Base-by-base conservation (phyloP, 2,329 filamentous ascomycete species). In the Teratosphaeriaceae sp. region DNA sequence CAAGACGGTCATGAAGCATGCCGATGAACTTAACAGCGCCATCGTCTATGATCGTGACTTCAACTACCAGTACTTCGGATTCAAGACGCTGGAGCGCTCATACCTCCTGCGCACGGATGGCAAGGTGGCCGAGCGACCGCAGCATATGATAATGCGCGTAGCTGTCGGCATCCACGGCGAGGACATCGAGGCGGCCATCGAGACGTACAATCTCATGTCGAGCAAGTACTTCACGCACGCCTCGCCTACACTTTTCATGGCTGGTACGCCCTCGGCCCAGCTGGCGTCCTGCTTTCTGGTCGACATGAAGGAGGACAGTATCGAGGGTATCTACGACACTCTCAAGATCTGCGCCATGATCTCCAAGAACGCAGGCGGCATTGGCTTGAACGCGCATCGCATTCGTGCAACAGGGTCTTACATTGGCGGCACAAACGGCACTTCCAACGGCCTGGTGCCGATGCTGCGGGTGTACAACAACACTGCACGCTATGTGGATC, bases 71-170 rank as follows among this genome's bases (percentile, higher is more conserved):
- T 98, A 94, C 74, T 98, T 98, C 61, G 92, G 92, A 52, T 98
- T 98, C 82, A 98, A 98, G 80, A 98, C 92, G 6, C 75, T 98
- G 29, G 92, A 98, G 75, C 84, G 92, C 48, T 98, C 92, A 62
- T 98, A 98, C 63, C 83, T 98, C 40, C 82, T 98, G 55, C 89
- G 94, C 64, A 85, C 97, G 54, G 79, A 96, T 59, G 89, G 88
- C 65, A 94, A 96, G 72, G 88, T 97, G 63, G 90, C 89, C 40
- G 92, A 98, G 74, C 82, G 92, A 60, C 92, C 92, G 34, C 92
- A 98, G 71, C 92, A 98, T 73, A 92, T 98, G 88, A 90, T 98
- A 59, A 98, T 98, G 92, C 88, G 92, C 78, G 92, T 98, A 42
- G 80, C 92, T 56, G 90, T 98, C 45, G 92, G 92, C 45, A 95